Evolutionary conservation across 345 rosid genomes (phyloP).

Genomic region (Citrus trifoliata): DNA sequence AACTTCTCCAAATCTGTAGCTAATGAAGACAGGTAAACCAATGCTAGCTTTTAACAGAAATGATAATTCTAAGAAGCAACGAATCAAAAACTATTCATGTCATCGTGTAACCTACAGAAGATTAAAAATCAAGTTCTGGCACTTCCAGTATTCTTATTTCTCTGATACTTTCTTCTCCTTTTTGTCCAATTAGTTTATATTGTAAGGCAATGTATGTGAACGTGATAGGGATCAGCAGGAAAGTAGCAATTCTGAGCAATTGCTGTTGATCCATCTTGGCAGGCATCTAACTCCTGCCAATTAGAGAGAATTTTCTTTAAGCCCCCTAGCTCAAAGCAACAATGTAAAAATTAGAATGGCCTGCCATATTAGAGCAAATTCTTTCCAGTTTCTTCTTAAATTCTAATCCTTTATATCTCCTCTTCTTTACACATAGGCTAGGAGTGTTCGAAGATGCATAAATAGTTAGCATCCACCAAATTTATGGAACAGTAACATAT

Average conservation of each 20-base stretch:
- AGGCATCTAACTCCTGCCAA: neutral
- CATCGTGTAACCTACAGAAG: neutral
- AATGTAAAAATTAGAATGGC: neutral
- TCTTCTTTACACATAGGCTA: neutral
- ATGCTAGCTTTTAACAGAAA: neutral
- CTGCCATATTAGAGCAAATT: neutral
- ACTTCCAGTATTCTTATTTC: neutral
- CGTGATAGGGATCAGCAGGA: neutral
- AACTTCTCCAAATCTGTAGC: neutral
- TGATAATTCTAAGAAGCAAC: neutral
- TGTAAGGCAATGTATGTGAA: neutral
- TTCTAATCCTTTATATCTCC: neutral
- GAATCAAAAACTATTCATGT: neutral
- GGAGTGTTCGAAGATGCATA: neutral
- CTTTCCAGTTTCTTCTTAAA: neutral
- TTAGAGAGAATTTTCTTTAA: no score
- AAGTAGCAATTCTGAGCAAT: neutral
- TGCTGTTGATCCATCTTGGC: neutral
- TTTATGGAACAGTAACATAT: neutral
- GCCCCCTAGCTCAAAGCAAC: neutral
- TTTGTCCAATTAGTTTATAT: neutral
- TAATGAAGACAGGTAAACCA: neutral
- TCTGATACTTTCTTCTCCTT: neutral
- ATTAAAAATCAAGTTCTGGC: neutral
- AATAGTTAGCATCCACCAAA: neutral